A percentile compares a stretch with the other conserved stretches of the same genome.
phyloP scores from a whole-genome alignment of 1,139 yeast species.

The Candida sojae region DNA sequence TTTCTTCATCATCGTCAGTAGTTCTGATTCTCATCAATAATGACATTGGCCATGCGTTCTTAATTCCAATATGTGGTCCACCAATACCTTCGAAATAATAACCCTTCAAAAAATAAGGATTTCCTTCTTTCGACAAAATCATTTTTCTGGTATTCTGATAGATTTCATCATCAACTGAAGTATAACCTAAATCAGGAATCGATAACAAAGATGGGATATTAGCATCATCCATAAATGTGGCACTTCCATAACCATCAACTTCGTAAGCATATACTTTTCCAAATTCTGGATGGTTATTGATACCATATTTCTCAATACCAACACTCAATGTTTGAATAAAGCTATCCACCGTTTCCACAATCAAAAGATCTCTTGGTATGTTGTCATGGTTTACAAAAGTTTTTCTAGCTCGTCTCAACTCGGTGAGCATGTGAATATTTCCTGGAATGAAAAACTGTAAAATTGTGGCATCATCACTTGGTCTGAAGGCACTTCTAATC shows the following conservation, averaged over 20 bases:
- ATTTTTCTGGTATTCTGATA: constrained; percentile 80
- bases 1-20: constrained; percentile 69
- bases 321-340: constrained; percentile 45
- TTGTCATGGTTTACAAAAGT: constrained; percentile 17
- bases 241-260: constrained; percentile 84
- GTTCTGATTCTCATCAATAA: constrained; percentile 74
- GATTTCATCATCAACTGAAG: constrained; percentile 50
- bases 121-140: constrained; percentile 69
- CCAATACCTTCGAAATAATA: constrained; percentile 72
- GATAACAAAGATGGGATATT: constrained; percentile 82
- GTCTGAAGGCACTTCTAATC: constrained; percentile 84
- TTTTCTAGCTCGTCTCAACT: constrained; percentile 42
- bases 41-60: constrained; percentile 91
- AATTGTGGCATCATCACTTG: constrained; percentile 86
- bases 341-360: constrained; percentile 23
- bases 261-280: constrained; percentile 88
- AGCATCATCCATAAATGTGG: constrained; percentile 84
- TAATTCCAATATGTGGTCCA: constrained; percentile 86
- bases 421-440: constrained; percentile 74
- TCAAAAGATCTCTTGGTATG: constrained; percentile 10
- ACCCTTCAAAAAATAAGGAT: constrained; percentile 77
- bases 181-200: constrained; percentile 77
- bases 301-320: constrained; percentile 68
- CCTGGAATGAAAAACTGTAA: constrained; percentile 85
- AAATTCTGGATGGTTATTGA: constrained; percentile 62